A percentile compares a stretch with the other conserved stretches of the same genome.
phyloP scores from a whole-genome alignment of 2,329 filamentous ascomycete species.

The Coniella vitis region DNA sequence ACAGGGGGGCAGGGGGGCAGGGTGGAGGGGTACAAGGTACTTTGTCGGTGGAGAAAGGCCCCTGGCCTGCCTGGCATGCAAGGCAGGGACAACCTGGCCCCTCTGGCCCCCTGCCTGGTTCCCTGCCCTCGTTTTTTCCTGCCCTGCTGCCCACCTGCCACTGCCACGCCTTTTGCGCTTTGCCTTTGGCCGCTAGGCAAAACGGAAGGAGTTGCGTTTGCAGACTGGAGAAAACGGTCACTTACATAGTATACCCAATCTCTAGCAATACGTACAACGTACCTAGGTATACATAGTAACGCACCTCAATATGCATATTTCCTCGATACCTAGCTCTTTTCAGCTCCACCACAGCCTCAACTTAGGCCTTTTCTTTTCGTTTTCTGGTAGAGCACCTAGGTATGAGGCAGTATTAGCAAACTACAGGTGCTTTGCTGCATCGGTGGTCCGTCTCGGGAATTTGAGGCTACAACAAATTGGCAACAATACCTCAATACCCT shows the following conservation, averaged over 20 bases:
- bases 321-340: neutral
- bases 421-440: too few species aligned
- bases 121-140: neutral
- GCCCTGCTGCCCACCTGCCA: slow-evolving; percentile 2
- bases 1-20: neutral
- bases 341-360: neutral
- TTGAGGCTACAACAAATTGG: too few species aligned
- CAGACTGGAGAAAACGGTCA: slow-evolving; percentile 11
- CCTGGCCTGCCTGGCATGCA: too few species aligned
- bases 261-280: too few species aligned
- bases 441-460: too few species aligned
- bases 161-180: neutral
- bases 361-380: neutral
- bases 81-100: too few species aligned
- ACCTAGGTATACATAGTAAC: too few species aligned
- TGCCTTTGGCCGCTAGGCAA: neutral
- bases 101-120: neutral
- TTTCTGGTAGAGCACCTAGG: neutral
- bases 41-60: neutral
- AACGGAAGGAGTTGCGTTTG: neutral
- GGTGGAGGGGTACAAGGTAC: too few species aligned
- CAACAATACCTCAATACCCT: too few species aligned
- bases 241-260: slow-evolving; percentile 8
- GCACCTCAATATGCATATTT: too few species aligned
- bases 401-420: neutral